phyloP scores from a whole-genome alignment of 1,284 basidiomycete species.

The Apiotrichum porosum region DNA sequence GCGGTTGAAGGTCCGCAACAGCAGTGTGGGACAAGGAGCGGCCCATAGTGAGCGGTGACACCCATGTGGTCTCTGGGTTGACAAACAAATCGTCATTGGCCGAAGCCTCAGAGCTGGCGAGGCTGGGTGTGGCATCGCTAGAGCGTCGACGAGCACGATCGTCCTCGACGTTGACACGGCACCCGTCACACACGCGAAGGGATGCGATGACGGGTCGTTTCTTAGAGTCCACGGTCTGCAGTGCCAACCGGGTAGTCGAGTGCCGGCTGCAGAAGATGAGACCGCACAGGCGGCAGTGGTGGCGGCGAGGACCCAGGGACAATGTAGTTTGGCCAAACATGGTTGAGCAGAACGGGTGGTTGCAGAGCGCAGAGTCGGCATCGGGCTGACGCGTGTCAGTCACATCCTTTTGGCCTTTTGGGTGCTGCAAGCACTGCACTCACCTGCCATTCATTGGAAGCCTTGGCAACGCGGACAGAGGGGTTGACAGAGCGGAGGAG shows the following conservation, averaged over 20 bases:
- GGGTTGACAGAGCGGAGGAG: constrained; percentile 8
- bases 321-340: constrained; percentile 36
- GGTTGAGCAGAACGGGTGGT: constrained; percentile 36
- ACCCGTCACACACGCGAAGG: constrained; percentile 40
- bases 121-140: constrained; percentile 13
- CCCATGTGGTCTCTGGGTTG: constrained; percentile 10
- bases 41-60: not conserved
- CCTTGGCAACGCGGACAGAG: constrained; percentile 9
- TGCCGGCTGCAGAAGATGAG: constrained; percentile 36
- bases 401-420: not conserved
- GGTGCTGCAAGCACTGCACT: constrained; percentile 13
- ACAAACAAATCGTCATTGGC: constrained; percentile 13
- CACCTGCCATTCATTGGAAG: constrained; percentile 32
- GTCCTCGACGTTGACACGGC: constrained; percentile 10
- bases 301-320: constrained; percentile 32
- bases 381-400: constrained; percentile 26
- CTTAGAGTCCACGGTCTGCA: constrained; percentile 11
- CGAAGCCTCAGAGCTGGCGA: constrained; percentile 14
- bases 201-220: constrained; percentile 14
- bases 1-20: constrained; percentile 4
- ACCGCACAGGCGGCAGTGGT: constrained; percentile 44
- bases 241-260: constrained; percentile 24
- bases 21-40: constrained; percentile 4
- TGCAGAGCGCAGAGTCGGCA: constrained; percentile 35
- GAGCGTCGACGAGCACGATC: not conserved